A percentile compares a stretch with the other conserved stretches of the same genome.
Conservation (phyloP, 352 stramenopile species). For the Phytophthora pluvialis region DNA sequence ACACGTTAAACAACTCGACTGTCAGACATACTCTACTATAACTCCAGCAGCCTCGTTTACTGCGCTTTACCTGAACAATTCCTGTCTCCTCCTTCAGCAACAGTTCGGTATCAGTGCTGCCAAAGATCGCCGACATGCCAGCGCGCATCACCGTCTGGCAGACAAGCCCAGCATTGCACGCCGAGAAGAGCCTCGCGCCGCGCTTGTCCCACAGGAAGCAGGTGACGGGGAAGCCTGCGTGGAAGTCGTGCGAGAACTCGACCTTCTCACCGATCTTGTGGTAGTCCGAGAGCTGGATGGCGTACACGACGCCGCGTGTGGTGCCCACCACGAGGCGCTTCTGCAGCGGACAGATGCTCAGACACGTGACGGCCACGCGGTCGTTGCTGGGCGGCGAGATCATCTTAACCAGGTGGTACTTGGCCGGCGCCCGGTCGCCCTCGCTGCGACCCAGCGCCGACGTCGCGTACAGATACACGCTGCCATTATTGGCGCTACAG, state of each 20-base stretch:
- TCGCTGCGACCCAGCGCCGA: slow-evolving; percentile 49
- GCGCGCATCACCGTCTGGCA: slow-evolving; percentile 79
- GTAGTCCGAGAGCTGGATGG: slow-evolving; percentile 81
- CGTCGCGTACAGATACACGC: slow-evolving; percentile 84
- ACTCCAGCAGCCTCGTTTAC: neutral
- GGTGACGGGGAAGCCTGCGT: slow-evolving; percentile 78
- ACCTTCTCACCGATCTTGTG: slow-evolving; percentile 89
- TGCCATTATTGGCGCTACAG: slow-evolving; percentile 76
- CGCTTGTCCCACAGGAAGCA: slow-evolving; percentile 84
- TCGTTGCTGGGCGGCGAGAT: slow-evolving; percentile 79
- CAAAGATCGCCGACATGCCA: slow-evolving; percentile 86
- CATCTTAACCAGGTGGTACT: slow-evolving; percentile 90
- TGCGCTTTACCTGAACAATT: slow-evolving; percentile 67
- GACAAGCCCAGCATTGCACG: slow-evolving; percentile 80
- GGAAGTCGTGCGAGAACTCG: slow-evolving; percentile 89
- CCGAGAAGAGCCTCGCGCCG: slow-evolving; percentile 78
- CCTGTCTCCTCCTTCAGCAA: slow-evolving; percentile 88
- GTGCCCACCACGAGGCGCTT: slow-evolving; percentile 85
- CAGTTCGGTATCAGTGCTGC: slow-evolving; percentile 80
- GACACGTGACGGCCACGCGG: slow-evolving; percentile 70
- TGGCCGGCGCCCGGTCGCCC: slow-evolving; percentile 36
- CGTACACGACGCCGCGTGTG: slow-evolving; percentile 81
- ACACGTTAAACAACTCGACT: slow-evolving; percentile 6
- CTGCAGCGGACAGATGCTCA: slow-evolving; percentile 84
- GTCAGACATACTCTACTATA: neutral